A percentile compares a stretch with the other conserved stretches of the same genome.
phyloP scores from a whole-genome alignment of 148 eudicot species.

The Limonium bicolor region DNA sequence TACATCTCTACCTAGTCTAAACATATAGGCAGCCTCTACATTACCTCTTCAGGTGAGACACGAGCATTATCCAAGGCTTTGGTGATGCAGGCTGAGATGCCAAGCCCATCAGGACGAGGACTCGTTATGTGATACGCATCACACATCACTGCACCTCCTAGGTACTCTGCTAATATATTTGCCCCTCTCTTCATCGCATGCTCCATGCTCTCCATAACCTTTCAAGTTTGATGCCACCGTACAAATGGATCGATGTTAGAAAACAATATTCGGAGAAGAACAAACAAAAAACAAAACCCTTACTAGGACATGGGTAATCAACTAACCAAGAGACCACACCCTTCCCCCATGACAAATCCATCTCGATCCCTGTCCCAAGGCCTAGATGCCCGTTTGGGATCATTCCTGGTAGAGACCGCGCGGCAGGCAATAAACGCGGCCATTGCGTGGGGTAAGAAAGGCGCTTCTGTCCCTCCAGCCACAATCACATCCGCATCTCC shows the following conservation, averaged over 20 bases:
- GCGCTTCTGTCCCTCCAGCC: constrained; percentile 17
- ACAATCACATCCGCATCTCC: constrained; percentile 41
- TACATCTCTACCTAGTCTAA: too few relatives aligned
- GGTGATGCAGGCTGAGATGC: constrained; percentile 14
- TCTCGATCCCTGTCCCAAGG: constrained; percentile 22
- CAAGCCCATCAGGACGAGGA: constrained; percentile 20
- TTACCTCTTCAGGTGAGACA: constrained; percentile 26
- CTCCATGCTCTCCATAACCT: constrained; percentile 26
- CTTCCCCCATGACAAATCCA: constrained; percentile 21
- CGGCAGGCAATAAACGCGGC: constrained; percentile 13
- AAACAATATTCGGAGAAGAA: background rate
- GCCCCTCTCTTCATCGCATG: constrained; percentile 23
- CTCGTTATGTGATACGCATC: constrained; percentile 23
- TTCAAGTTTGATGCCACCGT: background rate
- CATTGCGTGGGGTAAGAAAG: constrained; percentile 7
- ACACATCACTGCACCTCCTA: constrained; percentile 18
- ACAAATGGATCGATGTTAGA: background rate
- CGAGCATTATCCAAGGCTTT: constrained; percentile 13
- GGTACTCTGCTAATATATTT: constrained; percentile 15
- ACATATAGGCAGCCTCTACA: too few relatives aligned
- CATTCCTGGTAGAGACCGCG: constrained; percentile 11
- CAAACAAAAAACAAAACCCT: background rate
- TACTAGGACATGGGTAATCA: too few relatives aligned
- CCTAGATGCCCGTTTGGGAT: constrained; percentile 16
- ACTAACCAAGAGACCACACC: constrained; percentile 18